Evolutionary conservation across 139 green algal species (phyloP).

Genomic region (Pseudopediastrum boryanum): DNA sequence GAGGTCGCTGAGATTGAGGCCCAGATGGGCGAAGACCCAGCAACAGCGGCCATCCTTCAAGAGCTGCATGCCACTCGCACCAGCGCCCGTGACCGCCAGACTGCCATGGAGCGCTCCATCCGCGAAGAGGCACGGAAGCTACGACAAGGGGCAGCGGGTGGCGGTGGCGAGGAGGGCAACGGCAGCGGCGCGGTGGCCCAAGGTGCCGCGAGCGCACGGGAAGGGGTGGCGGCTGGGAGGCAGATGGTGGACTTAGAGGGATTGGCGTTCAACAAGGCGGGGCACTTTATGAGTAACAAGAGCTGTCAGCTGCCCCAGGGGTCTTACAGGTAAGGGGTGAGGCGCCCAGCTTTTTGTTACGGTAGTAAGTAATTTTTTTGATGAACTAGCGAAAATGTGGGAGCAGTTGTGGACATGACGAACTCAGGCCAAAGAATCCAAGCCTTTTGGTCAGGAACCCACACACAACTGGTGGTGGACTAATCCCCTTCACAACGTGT

Average conservation of each 20-base stretch:
- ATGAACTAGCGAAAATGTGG: no score
- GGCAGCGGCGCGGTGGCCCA: not conserved
- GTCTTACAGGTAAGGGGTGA: conserved; percentile 36
- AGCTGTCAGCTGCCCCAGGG: conserved; percentile 80
- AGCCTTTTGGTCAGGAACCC: no score
- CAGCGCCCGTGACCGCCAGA: conserved; percentile 66
- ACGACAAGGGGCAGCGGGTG: conserved; percentile 48
- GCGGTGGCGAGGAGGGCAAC: not conserved
- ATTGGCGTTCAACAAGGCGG: conserved; percentile 79
- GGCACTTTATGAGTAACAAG: conserved; percentile 93
- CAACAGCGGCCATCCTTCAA: conserved; percentile 78
- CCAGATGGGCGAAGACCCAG: conserved; percentile 62
- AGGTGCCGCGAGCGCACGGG: conserved; percentile 25
- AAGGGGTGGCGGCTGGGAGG: conserved; percentile 54
- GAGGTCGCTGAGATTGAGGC: conserved; percentile 67
- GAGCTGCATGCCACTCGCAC: conserved; percentile 82
- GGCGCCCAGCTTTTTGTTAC: no score
- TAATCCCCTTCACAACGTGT: no score
- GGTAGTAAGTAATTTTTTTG: no score
- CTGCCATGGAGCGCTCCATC: conserved; percentile 88
- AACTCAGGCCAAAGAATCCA: no score
- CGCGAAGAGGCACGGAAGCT: conserved; percentile 91
- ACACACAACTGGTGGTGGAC: no score
- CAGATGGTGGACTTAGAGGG: conserved; percentile 88
- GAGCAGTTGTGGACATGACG: no score